Evolutionary conservation across 352 stramenopile species (phyloP).

Genomic region (Phytophthora multivora): DNA sequence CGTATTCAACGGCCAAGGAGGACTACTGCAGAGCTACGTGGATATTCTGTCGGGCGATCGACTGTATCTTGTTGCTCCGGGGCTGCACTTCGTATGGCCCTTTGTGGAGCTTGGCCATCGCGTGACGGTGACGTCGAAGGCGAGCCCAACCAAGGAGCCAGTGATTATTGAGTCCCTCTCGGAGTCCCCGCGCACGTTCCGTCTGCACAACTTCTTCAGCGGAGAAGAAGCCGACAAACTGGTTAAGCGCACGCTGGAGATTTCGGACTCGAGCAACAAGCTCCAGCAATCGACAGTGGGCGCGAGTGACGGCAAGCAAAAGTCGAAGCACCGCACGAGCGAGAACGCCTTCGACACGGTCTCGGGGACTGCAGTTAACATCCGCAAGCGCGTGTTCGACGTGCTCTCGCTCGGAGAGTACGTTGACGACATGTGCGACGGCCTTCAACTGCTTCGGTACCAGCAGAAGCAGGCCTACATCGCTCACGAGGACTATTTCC

Average conservation of each 20-base stretch:
- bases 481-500: slow-evolving; percentile 95
- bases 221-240: slow-evolving; percentile 79
- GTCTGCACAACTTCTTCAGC: slow-evolving; percentile 89
- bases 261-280: slow-evolving; percentile 82
- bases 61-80: slow-evolving; percentile 76
- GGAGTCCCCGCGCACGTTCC: slow-evolving; percentile 85
- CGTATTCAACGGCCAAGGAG: slow-evolving; percentile 73
- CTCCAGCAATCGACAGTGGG: slow-evolving; percentile 84
- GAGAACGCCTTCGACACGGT: slow-evolving; percentile 90
- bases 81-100: slow-evolving; percentile 76
- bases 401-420: slow-evolving; percentile 92
- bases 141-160: slow-evolving; percentile 60
- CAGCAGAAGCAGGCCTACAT: slow-evolving; percentile 95
- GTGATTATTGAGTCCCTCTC: slow-evolving; percentile 80
- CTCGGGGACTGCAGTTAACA: slow-evolving; percentile 65
- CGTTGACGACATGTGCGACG: slow-evolving; percentile 91
- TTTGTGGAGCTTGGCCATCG: slow-evolving; percentile 83
- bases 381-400: slow-evolving; percentile 90
- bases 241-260: slow-evolving; percentile 79
- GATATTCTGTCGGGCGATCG: slow-evolving; percentile 61
- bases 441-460: slow-evolving; percentile 96
- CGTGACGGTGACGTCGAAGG: slow-evolving; percentile 53
- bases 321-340: slow-evolving; percentile 79
- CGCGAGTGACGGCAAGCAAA: slow-evolving; percentile 53
- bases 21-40: slow-evolving; percentile 53